Evolutionary conservation across 2,329 filamentous ascomycete species (phyloP), one percentile per base, ranked within the genome.

Genomic region (Nigrograna mackinnonii): DNA sequence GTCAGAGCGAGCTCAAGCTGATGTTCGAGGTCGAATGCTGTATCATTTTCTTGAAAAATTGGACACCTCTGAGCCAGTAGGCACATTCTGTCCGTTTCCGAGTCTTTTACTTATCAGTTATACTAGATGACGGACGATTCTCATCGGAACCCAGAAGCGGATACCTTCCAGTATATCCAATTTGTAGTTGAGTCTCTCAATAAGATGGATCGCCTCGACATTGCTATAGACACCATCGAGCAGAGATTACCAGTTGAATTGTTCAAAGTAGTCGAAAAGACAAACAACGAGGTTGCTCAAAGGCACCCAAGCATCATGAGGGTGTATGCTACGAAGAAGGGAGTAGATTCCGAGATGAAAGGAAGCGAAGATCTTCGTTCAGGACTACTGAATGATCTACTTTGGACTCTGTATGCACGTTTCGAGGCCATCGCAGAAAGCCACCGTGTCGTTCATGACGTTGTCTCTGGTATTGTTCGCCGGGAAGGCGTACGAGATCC

Each of bases 341-440:
- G 43, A 82, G 46, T 79, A 84, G 52, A 85, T 87, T 55, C 84
- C 80, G 42, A 82, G 77, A 41, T 55, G 6, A 57, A 56, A 18
- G 80, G 86, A 22, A 82, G 90, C 54, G 89, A 55, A 35, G 64
- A 87, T 14, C 84, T 91, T 72, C 82, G 88, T 14, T 86, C 86
- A 12, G 87, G 90, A 56, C 89, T 96, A 20, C 86, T 99, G 36
- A 88, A 94, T 52, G 94, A 99, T 60, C 80, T 97, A 34, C 74
- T 99, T 2, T 95, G 87, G 83, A 92, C 90, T 0, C 70, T 99
- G 1, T 99, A 95, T 66, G 91, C 91, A 32, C 96, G 96, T 58
- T 97, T 99, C 51, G 94, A 97, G 67, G 89, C 94, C 6, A 97
- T 99, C 53, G 90, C 91, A 4, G 95, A 99, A 71, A 89, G 91